Base-by-base conservation (phyloP, 1,284 basidiomycete species). In the Trametes versicolor region DNA sequence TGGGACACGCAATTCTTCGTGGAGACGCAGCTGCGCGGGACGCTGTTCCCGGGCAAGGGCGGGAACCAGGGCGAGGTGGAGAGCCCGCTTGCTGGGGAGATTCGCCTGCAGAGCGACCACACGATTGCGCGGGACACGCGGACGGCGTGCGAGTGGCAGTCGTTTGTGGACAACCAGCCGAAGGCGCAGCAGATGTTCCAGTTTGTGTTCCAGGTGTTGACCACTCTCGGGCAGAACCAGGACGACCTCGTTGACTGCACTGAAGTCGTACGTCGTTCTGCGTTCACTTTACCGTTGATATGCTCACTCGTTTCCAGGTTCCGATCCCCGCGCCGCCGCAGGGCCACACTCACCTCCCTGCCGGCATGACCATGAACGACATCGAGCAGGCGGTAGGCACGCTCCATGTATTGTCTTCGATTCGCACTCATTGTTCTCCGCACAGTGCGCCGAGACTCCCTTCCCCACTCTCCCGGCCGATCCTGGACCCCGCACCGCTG, bases 311-410 rank as follows among this genome's bases (percentile, higher is more conserved):
- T n/a, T 3, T 15, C 4, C 15, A 55, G 47, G 64, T 72, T 23
- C 80, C 78, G 13, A 63, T 72, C 10, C 77, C 80, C 9, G 58
- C 66, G 27, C 64, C 72, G 13, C 64, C 76, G 54, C 66, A 70
- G 66, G 67, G 67, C 23, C 52, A 41, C 21, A 68, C 75, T 13
- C 73, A 75, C 65, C 71, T 81, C 64, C 80, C 79, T 21, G 77
- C 78, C 58, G 76, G 76, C 7, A 67, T 74, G 63, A 71, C 64
- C 9, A 60, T 70, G 55, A 70, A 60, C 36, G 76, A 80, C 62
- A 72, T 81, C 47, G 75, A 80, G 65, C 76, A 77, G 52, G 75
- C 76, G 48, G 76, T 78, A 43, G 7, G 68, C 61, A 12, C n/a
- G 25, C 19, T 4, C 4, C n/a, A 6, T 23, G 7, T 7, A 3